Evolutionary conservation across 2,329 filamentous ascomycete genomes (phyloP), one percentile per base, ranked within the genome.

Genomic region (Aspergillus fumigatiaffinis): DNA sequence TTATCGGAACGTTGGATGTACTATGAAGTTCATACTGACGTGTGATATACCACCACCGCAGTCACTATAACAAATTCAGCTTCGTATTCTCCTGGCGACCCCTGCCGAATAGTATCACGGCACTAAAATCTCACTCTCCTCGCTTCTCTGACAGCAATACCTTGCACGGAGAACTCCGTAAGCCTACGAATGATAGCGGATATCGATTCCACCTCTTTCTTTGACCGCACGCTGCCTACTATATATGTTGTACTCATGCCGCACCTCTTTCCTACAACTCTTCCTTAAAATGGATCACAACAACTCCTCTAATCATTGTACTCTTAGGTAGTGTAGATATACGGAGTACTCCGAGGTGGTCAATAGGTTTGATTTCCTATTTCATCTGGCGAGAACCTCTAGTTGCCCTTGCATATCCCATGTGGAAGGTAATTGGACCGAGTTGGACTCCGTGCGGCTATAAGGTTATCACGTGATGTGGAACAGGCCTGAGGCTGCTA

Each of bases 401-500:
- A 38, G 14, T 7, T 17, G 32, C 32, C 5, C 6, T 0, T 38
- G 14, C 32, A 14, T 35, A 38, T 17, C 14, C 5, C 32, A 38
- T 38, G 32, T 17, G 14, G 32, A 17, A 35, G 4, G 32, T 35
- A 17, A 38, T 38, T 38, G 32, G 14, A 3, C 32, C 14, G 6
- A 7, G 32, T 2, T 38, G 32, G 14, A 38, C 32, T 17, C 5
- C 12, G 1, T 23, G 21, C 44, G 10, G 4, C 23, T 14, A 12
- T 14, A 23, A 47, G 14, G 23, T 14, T 2, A 0, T 23, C 21
- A 47, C 21, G 44, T 47, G 44, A 47, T 4, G 1, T 0, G 7
- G 25, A 5, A 7, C 25, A 5, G 25, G 25, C 25, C 25, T 26
- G 25, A 26, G 25, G 25, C 65, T 61, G 61, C 60, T 48, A 32